Evolutionary conservation across 2,329 filamentous ascomycete genomes (phyloP).

Genomic region (Epichloe typhina): DNA sequence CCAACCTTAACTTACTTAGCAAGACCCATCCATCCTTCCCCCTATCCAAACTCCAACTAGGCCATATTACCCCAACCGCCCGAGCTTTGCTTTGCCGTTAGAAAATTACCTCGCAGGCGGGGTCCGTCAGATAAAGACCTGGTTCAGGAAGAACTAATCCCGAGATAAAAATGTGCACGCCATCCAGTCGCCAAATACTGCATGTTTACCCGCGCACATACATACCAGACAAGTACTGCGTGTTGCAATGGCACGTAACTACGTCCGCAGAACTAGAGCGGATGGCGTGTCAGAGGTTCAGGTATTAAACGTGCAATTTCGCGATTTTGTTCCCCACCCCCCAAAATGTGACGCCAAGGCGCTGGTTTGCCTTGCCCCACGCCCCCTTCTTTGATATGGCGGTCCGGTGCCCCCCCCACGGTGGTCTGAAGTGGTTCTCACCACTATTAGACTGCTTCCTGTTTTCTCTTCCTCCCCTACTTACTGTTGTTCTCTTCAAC

Average conservation of each 20-base stretch:
- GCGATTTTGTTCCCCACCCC: not conserved
- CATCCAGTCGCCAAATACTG: not conserved
- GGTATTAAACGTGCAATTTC: not conserved
- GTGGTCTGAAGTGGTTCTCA: not conserved
- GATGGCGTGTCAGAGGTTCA: constrained; percentile 5
- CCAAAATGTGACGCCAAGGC: not conserved
- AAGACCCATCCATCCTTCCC: not conserved
- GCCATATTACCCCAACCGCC: too few relatives aligned
- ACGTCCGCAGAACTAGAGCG: not conserved
- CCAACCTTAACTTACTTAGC: not conserved
- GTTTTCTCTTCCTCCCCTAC: constrained; percentile 8
- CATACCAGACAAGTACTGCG: constrained; percentile 4
- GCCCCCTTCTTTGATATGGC: not conserved
- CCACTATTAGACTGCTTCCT: not conserved
- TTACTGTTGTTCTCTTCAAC: constrained; percentile 13
- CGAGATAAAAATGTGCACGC: not conserved
- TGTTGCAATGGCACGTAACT: not conserved
- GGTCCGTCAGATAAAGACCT: too few relatives aligned
- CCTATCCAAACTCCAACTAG: not conserved
- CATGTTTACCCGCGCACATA: not conserved
- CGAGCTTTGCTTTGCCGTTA: not conserved
- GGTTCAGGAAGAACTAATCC: too few relatives aligned
- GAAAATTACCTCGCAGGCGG: too few relatives aligned
- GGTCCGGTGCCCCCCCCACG: not conserved
- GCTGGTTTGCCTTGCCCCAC: not conserved